Base-by-base conservation (phyloP, 1,284 basidiomycete genomes). In the Pseudozyma sp. region DNA sequence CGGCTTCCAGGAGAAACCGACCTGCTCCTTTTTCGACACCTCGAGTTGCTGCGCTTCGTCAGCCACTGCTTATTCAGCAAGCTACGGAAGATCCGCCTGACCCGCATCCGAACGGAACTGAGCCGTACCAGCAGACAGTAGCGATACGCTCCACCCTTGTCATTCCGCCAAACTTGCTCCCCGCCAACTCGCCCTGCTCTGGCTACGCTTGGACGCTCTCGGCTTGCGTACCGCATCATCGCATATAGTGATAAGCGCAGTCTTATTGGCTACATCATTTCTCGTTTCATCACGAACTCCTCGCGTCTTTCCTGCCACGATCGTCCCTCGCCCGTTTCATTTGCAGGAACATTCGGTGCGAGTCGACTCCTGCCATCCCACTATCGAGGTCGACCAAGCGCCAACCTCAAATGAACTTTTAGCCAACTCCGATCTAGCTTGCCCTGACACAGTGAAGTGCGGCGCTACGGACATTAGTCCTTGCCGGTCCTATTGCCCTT, bases 401-500 rank as follows among this genome's bases (percentile, higher is more conserved):
- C 52, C 42, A 16, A 53, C 10, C 5, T 34, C 42, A 44, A 29
- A 52, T 52, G 50, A 52, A 52, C n/a, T 11, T 8, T 19, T 6
- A 34, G 34, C 50, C 24, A 52, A 52, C 17, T 43, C 50, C 40
- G 50, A 43, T 43, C 33, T 9, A 2, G 33, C 14, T 43, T 29
- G 39, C 16, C 4, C 29, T 10, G 4, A 19, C 16, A 30, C 33
- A 24, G 9, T 33, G 11, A 42, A 42, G 40, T 42, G 40, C 48
- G 6, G 35, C 47, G 16, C 17, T 11, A 30, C 49, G 14, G n/a
- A 29, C 13, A 39, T 50, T 30, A 19, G 17, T n/a, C 42, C 33
- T 44, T 44, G 52, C 52, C 52, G 52, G 52, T 54, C 52, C 44
- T n/a, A 19, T 17, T 43, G 33, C 19, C 11, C 33, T 31, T 54